phyloP scores from a whole-genome alignment of 1,139 yeast genomes.

The Protomyces gravidus region DNA sequence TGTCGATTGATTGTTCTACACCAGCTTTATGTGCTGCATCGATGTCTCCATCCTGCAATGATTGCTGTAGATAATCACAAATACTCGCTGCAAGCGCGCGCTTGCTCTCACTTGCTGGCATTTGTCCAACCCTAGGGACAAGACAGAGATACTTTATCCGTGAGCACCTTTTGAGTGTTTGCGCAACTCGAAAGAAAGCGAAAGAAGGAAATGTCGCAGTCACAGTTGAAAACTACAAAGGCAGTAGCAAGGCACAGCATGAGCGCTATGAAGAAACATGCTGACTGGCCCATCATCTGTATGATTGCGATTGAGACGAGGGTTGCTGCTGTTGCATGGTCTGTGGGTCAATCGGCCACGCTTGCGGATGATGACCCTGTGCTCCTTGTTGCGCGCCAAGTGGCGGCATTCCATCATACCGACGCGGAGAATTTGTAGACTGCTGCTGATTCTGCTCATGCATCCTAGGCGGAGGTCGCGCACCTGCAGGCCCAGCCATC shows the following conservation, averaged over 20 bases:
- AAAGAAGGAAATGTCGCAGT: neutral
- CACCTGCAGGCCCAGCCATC: neutral
- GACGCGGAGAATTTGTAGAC: neutral
- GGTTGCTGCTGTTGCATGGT: neutral
- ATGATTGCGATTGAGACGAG: neutral
- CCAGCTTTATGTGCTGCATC: slow-evolving; percentile 81
- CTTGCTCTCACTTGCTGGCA: slow-evolving; percentile 10
- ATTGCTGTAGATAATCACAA: slow-evolving; percentile 61
- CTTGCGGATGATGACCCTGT: neutral
- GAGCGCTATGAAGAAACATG: neutral
- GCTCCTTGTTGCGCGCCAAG: neutral
- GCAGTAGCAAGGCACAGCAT: too few species aligned
- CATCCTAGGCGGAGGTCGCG: neutral
- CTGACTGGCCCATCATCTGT: neutral
- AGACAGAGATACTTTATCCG: neutral
- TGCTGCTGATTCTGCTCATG: neutral
- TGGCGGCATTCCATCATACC: neutral
- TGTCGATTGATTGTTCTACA: slow-evolving; percentile 83
- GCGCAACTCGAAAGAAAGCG: neutral
- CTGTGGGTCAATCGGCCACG: neutral
- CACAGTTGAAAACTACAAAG: neutral
- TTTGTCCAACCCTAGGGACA: neutral
- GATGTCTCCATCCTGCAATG: slow-evolving; percentile 61
- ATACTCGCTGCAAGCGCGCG: slow-evolving; percentile 40
- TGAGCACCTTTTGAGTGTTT: neutral